These are phyloP conservation scores for Stemphylium beticola DNA, from an alignment of 2,329 filamentous ascomycete genomes.

Conservation along the genomic window DNA sequence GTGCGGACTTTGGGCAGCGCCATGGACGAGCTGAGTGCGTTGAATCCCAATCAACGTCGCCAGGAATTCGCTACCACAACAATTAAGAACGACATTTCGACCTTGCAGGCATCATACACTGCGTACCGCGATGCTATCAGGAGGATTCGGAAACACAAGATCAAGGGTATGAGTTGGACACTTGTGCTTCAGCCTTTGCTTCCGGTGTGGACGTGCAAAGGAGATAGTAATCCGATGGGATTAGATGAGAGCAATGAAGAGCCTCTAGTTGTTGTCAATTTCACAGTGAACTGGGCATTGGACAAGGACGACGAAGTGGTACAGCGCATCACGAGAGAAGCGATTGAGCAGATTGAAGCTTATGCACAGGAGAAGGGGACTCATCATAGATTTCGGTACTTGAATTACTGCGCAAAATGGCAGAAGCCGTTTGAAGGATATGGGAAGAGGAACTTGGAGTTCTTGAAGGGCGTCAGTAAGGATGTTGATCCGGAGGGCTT, in stretches of 20 bases:
- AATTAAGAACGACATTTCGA: constrained; percentile 43
- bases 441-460: constrained; percentile 34
- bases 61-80: constrained; percentile 48
- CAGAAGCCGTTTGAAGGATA: constrained; percentile 47
- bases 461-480: constrained; percentile 35
- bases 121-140: constrained; percentile 37
- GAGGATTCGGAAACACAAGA: constrained; percentile 24
- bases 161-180: constrained; percentile 44
- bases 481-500: constrained; percentile 46
- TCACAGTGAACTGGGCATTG: constrained; percentile 45
- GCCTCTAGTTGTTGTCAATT: constrained; percentile 41
- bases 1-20: constrained; percentile 40
- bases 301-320: constrained; percentile 36
- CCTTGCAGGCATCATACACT: constrained; percentile 34
- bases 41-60: constrained; percentile 19
- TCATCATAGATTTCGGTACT: constrained; percentile 31
- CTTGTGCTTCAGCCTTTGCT: constrained; percentile 31
- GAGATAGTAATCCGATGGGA: constrained; percentile 21
- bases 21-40: constrained; percentile 41
- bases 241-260: constrained; percentile 21
- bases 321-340: constrained; percentile 27
- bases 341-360: constrained; percentile 43
- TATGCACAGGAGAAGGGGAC: constrained; percentile 29
- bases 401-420: constrained; percentile 48
- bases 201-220: constrained; percentile 22